Conservation (phyloP, 177 flowering plant genomes). For the Vitis hybrid region DNA sequence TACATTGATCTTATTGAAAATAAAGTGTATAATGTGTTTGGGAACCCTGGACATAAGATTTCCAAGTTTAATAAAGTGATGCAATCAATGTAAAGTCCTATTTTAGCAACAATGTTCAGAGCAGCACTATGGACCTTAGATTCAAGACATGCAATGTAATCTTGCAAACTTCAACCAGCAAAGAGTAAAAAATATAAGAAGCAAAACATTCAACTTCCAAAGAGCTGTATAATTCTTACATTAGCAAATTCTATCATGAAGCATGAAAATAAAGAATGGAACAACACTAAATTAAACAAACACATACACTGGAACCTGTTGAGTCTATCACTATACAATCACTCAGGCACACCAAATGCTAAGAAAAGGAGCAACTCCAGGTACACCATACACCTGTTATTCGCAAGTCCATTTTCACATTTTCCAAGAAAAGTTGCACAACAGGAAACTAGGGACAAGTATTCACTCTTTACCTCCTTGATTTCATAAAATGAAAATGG, state of each 20-base stretch:
- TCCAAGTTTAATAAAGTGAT: too few species aligned
- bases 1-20: too few species aligned
- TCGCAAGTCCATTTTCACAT: constrained; percentile 15
- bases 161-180: too few species aligned
- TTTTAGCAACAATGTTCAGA: too few species aligned
- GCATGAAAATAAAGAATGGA: constrained; percentile 3
- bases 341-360: constrained; percentile 12
- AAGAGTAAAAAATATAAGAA: background rate
- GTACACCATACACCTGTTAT: constrained; percentile 20
- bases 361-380: constrained; percentile 7
- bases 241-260: constrained; percentile 1
- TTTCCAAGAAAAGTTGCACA: constrained; percentile 16
- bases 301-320: constrained; percentile 8
- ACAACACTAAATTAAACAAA: constrained; percentile 7
- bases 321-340: constrained; percentile 17
- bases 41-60: too few species aligned
- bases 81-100: too few species aligned
- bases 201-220: constrained; percentile 10
- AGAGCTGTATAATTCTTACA: constrained; percentile 2
- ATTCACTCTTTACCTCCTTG: constrained; percentile 9
- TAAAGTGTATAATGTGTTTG: too few species aligned
- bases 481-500: background rate
- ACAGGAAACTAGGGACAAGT: constrained; percentile 13
- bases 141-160: too few species aligned
- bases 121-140: too few species aligned